Conservation (phyloP, 441 rosid species). For the Viola pubescens region DNA sequence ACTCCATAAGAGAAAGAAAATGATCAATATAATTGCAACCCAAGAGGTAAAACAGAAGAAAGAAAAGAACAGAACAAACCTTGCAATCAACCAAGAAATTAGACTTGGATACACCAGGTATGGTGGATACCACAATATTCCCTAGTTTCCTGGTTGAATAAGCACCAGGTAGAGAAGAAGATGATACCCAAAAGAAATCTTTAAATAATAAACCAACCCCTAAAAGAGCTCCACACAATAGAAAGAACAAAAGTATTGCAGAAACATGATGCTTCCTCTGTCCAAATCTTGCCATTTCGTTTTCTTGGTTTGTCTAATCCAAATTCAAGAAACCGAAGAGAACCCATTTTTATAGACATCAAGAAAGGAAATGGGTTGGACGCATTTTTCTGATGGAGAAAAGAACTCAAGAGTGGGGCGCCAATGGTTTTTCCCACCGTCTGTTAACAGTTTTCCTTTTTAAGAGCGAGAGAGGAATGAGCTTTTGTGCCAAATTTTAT, state of each 20-base stretch:
- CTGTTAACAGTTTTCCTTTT: too few relatives aligned
- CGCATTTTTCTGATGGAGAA: too few relatives aligned
- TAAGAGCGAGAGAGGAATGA: too few relatives aligned
- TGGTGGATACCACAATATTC: constrained; percentile 26
- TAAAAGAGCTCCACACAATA: constrained; percentile 30
- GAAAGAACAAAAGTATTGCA: constrained; percentile 27
- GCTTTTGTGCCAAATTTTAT: too few relatives aligned
- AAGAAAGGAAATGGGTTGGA: too few relatives aligned
- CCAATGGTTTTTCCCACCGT: too few relatives aligned
- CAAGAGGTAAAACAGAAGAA: constrained; percentile 1
- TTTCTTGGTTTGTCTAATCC: constrained; percentile 1
- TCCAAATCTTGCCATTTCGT: constrained; percentile 29
- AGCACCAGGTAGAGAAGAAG: constrained; percentile 28
- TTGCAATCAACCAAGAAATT: constrained; percentile 4
- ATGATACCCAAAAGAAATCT: constrained; percentile 44
- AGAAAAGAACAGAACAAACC: constrained; percentile 16
- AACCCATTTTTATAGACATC: constrained; percentile 13
- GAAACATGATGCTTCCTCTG: constrained; percentile 24
- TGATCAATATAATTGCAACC: background rate
- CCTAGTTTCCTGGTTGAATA: constrained; percentile 31
- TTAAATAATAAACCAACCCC: constrained; percentile 34
- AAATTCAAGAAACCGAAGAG: constrained; percentile 9
- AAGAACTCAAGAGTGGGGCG: too few relatives aligned
- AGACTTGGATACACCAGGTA: constrained; percentile 21
- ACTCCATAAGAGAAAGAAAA: background rate